Evolutionary conservation across 2,329 filamentous ascomycete genomes (phyloP).

Genomic region (Lecanoromycetidae sp.): DNA sequence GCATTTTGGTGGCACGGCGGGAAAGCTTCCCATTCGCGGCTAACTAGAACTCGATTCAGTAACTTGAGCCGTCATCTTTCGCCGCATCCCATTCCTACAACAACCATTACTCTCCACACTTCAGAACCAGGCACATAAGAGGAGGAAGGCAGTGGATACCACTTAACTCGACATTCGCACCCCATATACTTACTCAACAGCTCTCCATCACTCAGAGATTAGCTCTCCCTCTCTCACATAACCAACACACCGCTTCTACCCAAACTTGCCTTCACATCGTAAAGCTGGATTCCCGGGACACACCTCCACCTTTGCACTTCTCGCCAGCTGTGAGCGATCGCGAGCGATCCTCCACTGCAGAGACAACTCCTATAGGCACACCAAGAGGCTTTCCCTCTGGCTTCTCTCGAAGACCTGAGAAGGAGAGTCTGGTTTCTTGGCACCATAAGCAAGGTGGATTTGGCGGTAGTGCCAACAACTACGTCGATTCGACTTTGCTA

Average conservation of each 20-base stretch:
- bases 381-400: conserved; percentile 37
- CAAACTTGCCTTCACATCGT: conserved; percentile 4
- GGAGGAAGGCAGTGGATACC: neutral
- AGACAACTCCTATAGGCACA: conserved; percentile 36
- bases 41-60: too few species aligned
- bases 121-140: neutral
- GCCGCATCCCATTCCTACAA: neutral
- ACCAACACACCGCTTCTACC: conserved; percentile 4
- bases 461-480: conserved; percentile 31
- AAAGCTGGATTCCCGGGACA: conserved; percentile 44
- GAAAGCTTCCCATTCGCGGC: neutral
- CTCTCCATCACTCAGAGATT: neutral
- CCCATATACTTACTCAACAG: neutral
- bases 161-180: neutral
- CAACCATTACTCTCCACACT: conserved; percentile 3
- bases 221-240: neutral
- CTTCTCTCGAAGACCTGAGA: conserved; percentile 31
- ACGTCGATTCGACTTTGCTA: conserved; percentile 24
- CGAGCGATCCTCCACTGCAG: conserved; percentile 39
- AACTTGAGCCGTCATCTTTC: neutral
- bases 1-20: conserved; percentile 4
- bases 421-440: conserved; percentile 33
- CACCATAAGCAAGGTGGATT: conserved; percentile 30
- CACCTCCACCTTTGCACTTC: conserved; percentile 40
- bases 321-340: conserved; percentile 38